These are phyloP conservation scores for Vaucheria bursata DNA, from an alignment of 352 stramenopile species.

Conservation along the genomic window DNA sequence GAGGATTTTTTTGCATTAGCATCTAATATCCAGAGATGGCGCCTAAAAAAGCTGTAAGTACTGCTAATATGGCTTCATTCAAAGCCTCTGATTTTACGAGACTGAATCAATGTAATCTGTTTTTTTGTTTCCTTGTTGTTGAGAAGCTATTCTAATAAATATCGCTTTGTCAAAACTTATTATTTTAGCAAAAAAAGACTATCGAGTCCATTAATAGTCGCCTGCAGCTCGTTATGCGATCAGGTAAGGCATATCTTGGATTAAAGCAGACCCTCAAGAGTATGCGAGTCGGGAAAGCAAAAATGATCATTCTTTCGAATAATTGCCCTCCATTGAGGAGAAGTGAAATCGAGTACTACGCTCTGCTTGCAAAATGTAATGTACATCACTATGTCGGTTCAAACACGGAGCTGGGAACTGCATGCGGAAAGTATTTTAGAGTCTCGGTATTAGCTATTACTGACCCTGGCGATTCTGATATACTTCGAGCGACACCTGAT, in stretches of 20 bases:
- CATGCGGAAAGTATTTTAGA: slow-evolving; percentile 98
- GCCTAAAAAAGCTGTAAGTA: no score
- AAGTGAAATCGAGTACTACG: slow-evolving; percentile 99
- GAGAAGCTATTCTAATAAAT: no score
- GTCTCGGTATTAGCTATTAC: slow-evolving; percentile 90
- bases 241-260: slow-evolving; percentile 92
- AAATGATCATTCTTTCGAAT: slow-evolving; percentile 92
- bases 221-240: slow-evolving; percentile 98
- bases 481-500: slow-evolving; percentile 61
- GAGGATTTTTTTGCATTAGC: no score
- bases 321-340: slow-evolving; percentile 97
- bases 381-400: slow-evolving; percentile 97
- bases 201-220: slow-evolving; percentile 98
- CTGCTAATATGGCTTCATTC: no score
- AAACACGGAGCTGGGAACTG: slow-evolving; percentile 97
- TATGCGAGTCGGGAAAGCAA: slow-evolving; percentile 74
- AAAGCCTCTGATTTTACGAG: no score
- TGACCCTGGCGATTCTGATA: slow-evolving; percentile 97
- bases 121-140: no score
- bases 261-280: slow-evolving; percentile 97
- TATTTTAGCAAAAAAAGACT: slow-evolving; percentile 88
- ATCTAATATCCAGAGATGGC: no score
- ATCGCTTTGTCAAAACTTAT: no score
- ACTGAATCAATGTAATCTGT: no score
- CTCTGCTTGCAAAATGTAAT: slow-evolving; percentile 95